Base-by-base conservation (phyloP, 2,329 filamentous ascomycete species). In the Epichloe glyceriae region DNA sequence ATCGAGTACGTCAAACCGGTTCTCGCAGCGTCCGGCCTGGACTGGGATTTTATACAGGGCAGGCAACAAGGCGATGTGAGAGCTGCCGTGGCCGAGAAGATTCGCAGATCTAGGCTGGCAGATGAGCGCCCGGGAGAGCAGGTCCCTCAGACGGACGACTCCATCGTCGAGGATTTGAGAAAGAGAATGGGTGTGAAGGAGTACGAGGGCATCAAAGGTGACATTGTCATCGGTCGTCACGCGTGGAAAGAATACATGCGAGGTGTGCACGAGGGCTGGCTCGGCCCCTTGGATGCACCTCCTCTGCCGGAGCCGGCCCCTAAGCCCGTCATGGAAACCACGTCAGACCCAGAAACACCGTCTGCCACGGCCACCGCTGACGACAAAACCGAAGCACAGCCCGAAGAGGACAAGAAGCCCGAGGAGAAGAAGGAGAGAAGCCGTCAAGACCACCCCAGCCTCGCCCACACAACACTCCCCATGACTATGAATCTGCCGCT, bases 161-260 rank as follows among this genome's bases (percentile, higher is more conserved):
- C 78, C 46, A 65, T 81, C 8, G 69, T 93, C 5, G 74, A 82
- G 52, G 73, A 78, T 10, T 70, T 85, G 49, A 78, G 90, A 58
- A 72, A 75, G 61, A 78, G 73, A 56, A 80, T 82, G 54, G 83
- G 83, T 6, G 78, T 91, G 10, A 74, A 72, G 26, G 81, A 87
- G 35, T 91, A 85, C 61, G 74, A 83, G 4, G 90, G 87, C 10
- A 73, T 85, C 20, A 78, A 78, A 55, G 93, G 93, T 43, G 91
- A 97, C 63, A 75, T 98, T 48, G 82, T 97, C 17, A 80, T 98
- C 59, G 93, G 93, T 12, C 75, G 91, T 51, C 86, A 96, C 64
- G 84, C 91, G 10, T 98, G 93, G 93, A 98, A 96, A 70, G 93
- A 98, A 69, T 98, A 97, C 65, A 73, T 97, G 22, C 78, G 90